Conservation (phyloP, 768 basidiomycete species). For the Rhizopogon rudus region DNA sequence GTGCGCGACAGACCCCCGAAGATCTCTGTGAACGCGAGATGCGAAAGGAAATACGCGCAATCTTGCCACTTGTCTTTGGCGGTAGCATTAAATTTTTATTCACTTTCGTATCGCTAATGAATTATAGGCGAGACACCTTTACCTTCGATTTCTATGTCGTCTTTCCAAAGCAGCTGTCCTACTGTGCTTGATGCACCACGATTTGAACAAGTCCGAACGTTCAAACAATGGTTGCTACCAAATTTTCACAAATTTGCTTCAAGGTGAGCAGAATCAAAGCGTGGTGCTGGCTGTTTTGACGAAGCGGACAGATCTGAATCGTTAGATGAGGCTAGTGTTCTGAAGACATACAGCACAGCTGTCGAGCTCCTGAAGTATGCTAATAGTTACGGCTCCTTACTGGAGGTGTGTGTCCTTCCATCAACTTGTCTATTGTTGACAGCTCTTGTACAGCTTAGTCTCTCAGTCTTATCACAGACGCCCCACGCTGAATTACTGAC, state of each 20-base stretch:
- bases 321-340: conserved; percentile 30
- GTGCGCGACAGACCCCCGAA: conserved; percentile 66
- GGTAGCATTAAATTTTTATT: conserved; percentile 29
- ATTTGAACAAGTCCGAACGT: conserved; percentile 69
- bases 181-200: conserved; percentile 51
- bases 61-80: conserved; percentile 66
- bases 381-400: conserved; percentile 61
- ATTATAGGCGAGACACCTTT: conserved; percentile 28
- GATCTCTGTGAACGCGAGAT: conserved; percentile 67
- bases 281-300: not conserved
- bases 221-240: conserved; percentile 74
- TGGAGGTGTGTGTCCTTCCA: conserved; percentile 45
- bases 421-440: not conserved
- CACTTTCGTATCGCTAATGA: not conserved
- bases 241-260: conserved; percentile 49
- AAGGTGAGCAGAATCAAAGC: conserved; percentile 29
- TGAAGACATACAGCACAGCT: conserved; percentile 52
- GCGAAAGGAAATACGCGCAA: conserved; percentile 58
- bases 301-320: conserved; percentile 21
- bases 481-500: conserved; percentile 48
- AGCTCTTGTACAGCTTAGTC: conserved; percentile 38
- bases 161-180: conserved; percentile 39
- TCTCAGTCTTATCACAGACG: conserved; percentile 49
- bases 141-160: conserved; percentile 30
- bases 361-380: conserved; percentile 57